Base-by-base conservation (phyloP, 768 basidiomycete genomes). In the Terana coerulea region DNA sequence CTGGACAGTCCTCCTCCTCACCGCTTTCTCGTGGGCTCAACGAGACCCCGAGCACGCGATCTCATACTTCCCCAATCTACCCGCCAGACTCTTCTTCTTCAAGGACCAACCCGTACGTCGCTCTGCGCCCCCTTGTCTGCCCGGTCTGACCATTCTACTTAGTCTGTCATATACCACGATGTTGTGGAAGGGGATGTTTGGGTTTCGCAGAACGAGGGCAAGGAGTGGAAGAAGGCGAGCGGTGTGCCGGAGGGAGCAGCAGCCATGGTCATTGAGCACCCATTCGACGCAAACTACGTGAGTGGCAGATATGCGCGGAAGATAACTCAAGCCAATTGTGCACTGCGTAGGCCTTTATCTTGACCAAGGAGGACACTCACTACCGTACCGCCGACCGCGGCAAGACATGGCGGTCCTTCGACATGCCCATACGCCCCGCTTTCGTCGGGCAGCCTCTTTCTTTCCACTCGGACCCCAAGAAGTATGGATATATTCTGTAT, bases 331-430 rank as follows among this genome's bases (percentile, higher is more conserved):
- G 44, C 7, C 30, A 33, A 39, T 36, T 42, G 26, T 54, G 36
- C 40, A 47, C n/a, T 43, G 48, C 30, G 7, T 59, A 95, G 93
- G 95, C 91, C 0, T 98, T 97, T 65, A 84, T 88, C 30, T 72
- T 99, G 52, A 89, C 92, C 3, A 73, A 78, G 24, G 74, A 73
- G n/a, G 82, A 54, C 10, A 89, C 64, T 19, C 95, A 98, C 67
- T 99, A 90, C 69, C 84, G 88, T 28, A 94, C 97, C 2, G 79
- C 83, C 30, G 87, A 99, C 68, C 80, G 88, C 53, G 95, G 97
- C 49, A 82, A 79, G 68, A 82, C 86, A 29, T 99, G 95, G 95
- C 80, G 81, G 47, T 65, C 80, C 0, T 98, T 98, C 66, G 72
- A 84, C 1, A 76, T 91, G 31, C 80, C 85, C 5, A 44, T 78